phyloP scores from a whole-genome alignment of 441 rosid genomes.

The Mallotus japonicus region DNA sequence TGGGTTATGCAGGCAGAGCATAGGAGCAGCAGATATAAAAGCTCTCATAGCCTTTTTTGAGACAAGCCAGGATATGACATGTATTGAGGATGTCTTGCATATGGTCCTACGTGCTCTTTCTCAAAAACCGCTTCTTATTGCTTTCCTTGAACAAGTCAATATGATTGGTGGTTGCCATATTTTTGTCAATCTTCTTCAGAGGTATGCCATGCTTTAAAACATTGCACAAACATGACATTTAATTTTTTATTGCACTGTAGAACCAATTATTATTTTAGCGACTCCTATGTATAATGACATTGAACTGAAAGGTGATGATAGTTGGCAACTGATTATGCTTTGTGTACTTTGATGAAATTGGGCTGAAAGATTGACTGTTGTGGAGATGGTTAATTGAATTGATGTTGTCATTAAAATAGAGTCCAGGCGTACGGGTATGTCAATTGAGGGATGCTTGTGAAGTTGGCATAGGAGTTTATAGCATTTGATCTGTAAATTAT shows the following conservation, averaged over 20 bases:
- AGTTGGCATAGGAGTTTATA: not conserved
- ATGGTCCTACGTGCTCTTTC: conserved; percentile 94
- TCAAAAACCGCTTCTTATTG: conserved; percentile 66
- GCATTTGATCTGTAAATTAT: not conserved
- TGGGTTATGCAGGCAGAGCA: conserved; percentile 65
- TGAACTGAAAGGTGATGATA: not conserved
- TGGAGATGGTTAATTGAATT: not conserved
- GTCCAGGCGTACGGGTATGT: not conserved
- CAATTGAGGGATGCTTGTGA: not conserved
- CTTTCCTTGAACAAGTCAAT: conserved; percentile 92
- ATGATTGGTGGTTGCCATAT: conserved; percentile 79
- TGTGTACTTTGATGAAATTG: not conserved
- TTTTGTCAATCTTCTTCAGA: conserved; percentile 90
- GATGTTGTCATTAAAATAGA: not conserved
- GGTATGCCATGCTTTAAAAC: conserved; percentile 43
- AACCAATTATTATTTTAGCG: not conserved
- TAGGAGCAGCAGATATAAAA: conserved; percentile 66
- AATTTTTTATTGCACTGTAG: not conserved
- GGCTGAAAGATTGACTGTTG: not conserved
- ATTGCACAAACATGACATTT: not conserved
- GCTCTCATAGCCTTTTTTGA: conserved; percentile 84
- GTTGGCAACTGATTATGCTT: not conserved
- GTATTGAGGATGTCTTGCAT: conserved; percentile 93
- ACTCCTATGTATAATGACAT: not conserved
- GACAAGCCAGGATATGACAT: conserved; percentile 86